Conservation (phyloP, 352 stramenopile genomes). For the Phytophthora multivora region DNA sequence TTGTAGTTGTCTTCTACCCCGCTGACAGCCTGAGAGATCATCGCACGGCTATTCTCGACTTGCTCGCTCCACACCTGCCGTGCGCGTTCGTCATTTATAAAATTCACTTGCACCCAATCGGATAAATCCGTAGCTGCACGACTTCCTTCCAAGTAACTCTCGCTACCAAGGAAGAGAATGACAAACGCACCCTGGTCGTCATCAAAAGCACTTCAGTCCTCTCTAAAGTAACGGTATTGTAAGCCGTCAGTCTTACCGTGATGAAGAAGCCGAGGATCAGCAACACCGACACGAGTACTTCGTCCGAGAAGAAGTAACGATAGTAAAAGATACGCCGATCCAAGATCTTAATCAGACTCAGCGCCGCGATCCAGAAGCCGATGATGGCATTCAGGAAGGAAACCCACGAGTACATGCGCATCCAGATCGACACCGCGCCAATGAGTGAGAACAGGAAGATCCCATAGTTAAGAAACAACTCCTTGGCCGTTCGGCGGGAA, state of each 20-base stretch:
- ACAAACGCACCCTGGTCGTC: constrained; percentile 82
- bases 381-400: constrained; percentile 80
- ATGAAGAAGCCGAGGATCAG: constrained; percentile 87
- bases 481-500: constrained; percentile 68
- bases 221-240: neutral
- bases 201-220: constrained; percentile 1
- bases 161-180: constrained; percentile 79
- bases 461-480: constrained; percentile 88
- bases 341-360: constrained; percentile 81
- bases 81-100: constrained; percentile 88
- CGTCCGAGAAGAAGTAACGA: constrained; percentile 88
- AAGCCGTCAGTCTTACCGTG: constrained; percentile 44
- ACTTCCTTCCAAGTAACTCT: constrained; percentile 88
- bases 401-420: constrained; percentile 83
- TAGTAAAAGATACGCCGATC: constrained; percentile 90
- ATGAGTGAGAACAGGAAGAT: constrained; percentile 88
- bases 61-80: constrained; percentile 85
- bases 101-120: constrained; percentile 85
- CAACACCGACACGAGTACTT: constrained; percentile 81
- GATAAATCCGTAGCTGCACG: constrained; percentile 74
- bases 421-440: constrained; percentile 84
- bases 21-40: constrained; percentile 79
- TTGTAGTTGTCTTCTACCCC: constrained; percentile 89
- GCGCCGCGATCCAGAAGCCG: constrained; percentile 63
- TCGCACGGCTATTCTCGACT: constrained; percentile 78